phyloP scores from a whole-genome alignment of 257 asterid species.

The Thymus quinquecostatus region DNA sequence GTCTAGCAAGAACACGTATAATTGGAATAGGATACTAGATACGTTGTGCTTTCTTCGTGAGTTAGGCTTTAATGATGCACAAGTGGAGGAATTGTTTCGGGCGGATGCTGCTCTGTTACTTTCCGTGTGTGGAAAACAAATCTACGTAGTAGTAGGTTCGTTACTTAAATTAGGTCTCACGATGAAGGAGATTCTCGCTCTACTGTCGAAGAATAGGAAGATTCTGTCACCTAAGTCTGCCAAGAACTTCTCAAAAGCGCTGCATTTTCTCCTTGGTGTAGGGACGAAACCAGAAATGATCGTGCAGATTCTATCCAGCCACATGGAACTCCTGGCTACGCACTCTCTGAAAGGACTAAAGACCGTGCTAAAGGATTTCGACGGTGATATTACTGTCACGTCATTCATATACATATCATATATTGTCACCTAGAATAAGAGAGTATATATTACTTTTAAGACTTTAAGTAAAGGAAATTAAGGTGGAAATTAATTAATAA shows the following conservation, averaged over 20 bases:
- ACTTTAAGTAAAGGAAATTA: no score
- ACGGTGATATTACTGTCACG: no score
- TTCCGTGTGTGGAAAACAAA: slow-evolving; percentile 78
- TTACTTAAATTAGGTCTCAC: slow-evolving; percentile 72
- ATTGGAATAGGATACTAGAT: slow-evolving; percentile 67
- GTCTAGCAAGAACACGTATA: slow-evolving; percentile 48
- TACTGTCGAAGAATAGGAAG: slow-evolving; percentile 56
- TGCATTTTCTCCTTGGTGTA: slow-evolving; percentile 63
- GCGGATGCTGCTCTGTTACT: slow-evolving; percentile 58
- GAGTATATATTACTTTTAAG: no score
- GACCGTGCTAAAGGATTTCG: slow-evolving; percentile 60
- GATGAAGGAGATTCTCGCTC: slow-evolving; percentile 47
- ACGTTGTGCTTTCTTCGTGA: slow-evolving; percentile 62
- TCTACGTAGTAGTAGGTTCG: slow-evolving; percentile 62
- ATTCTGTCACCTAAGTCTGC: slow-evolving; percentile 55
- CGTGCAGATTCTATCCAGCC: slow-evolving; percentile 49
- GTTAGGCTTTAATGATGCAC: slow-evolving; percentile 59
- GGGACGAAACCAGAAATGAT: slow-evolving; percentile 59
- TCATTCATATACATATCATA: no score
- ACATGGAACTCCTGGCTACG: slow-evolving; percentile 52
- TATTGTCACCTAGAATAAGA: no score
- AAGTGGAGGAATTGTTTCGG: slow-evolving; percentile 50
- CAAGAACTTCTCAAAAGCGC: slow-evolving; percentile 69
- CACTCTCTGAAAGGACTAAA: slow-evolving; percentile 67
- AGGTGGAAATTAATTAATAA: neutral